Evolutionary conservation across 2,329 filamentous ascomycete species (phyloP).

Genomic region (Fusarium veterinarium): DNA sequence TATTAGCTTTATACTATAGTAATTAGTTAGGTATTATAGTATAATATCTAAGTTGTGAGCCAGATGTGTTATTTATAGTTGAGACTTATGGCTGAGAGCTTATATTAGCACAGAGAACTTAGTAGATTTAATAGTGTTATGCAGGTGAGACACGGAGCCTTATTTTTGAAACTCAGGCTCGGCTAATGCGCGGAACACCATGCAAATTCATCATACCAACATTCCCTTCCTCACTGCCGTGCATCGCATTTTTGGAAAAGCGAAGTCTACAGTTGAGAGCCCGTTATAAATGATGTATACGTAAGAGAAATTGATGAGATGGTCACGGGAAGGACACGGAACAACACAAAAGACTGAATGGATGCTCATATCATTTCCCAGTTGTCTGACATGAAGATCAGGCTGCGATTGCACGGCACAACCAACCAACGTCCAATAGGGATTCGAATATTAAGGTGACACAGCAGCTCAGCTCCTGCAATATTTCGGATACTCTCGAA

Average conservation of each 20-base stretch:
- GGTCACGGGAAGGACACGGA: fast-evolving
- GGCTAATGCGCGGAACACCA: not conserved
- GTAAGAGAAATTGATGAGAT: not conserved
- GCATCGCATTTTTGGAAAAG: not conserved
- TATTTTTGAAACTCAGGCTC: not conserved
- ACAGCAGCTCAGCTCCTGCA: not conserved
- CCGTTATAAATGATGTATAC: too few species aligned
- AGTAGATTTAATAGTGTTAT: not conserved
- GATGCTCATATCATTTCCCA: not conserved
- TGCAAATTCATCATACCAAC: not conserved
- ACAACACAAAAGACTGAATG: not conserved
- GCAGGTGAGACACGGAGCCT: not conserved
- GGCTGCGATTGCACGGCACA: not conserved
- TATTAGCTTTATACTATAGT: too few species aligned
- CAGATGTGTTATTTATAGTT: too few species aligned
- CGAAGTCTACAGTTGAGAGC: not conserved
- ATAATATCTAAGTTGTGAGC: too few species aligned
- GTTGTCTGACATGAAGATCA: not conserved
- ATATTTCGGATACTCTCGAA: fast-evolving
- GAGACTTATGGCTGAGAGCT: too few species aligned
- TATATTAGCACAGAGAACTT: too few species aligned
- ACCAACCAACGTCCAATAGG: not conserved
- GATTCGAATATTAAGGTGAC: fast-evolving
- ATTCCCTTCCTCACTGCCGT: not conserved
- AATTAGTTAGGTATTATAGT: too few species aligned